Evolutionary conservation across 257 asterid species (phyloP).

Genomic region (Coffea eugenioides): DNA sequence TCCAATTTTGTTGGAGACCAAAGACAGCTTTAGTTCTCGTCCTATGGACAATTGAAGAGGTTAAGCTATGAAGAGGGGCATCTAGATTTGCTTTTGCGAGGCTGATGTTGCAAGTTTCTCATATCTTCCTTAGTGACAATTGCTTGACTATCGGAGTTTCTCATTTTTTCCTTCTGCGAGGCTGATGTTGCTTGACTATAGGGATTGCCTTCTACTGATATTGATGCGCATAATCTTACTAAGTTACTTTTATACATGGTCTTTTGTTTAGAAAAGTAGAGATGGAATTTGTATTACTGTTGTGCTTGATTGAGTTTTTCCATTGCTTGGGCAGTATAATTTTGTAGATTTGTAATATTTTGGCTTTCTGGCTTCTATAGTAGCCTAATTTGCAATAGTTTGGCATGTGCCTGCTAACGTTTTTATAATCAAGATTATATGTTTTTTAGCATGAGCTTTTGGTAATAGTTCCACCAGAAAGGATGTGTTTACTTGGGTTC

Average conservation of each 20-base stretch:
- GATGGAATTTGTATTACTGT: background rate
- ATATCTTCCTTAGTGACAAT: background rate
- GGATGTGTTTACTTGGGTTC: background rate
- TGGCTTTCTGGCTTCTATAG: background rate
- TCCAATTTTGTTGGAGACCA: background rate
- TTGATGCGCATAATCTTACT: background rate
- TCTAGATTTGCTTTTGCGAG: background rate
- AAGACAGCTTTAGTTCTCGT: background rate
- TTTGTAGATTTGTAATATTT: too few species aligned
- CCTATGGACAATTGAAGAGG: background rate
- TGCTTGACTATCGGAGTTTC: background rate
- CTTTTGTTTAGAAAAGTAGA: background rate
- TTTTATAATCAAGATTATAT: background rate
- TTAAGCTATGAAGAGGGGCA: background rate
- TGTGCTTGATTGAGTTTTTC: background rate
- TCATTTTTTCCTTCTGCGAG: background rate
- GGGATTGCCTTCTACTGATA: background rate
- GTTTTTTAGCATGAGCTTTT: background rate
- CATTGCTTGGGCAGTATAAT: background rate
- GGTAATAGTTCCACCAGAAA: background rate
- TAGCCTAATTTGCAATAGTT: too few species aligned
- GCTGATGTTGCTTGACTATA: background rate
- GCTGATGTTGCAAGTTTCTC: background rate
- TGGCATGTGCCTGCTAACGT: background rate
- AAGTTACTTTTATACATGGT: background rate